Evolutionary conservation across 75 land plant genomes (phyloP).

Genomic region (Pinus albicaulis): DNA sequence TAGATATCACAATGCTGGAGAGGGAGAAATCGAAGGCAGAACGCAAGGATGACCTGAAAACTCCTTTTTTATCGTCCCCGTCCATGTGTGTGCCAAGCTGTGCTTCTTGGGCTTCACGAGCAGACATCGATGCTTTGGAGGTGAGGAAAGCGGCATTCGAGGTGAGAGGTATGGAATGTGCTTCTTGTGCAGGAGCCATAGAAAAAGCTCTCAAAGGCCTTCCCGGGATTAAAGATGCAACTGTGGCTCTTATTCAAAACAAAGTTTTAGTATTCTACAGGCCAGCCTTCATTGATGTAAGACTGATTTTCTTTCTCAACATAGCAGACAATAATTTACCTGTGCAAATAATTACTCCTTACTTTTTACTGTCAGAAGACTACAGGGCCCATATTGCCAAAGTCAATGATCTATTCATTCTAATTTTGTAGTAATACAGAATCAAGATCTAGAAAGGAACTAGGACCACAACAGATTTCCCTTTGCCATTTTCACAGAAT

Average conservation of each 20-base stretch:
- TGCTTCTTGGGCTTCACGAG: background rate
- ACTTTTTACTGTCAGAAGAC: background rate
- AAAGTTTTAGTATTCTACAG: constrained; percentile 61
- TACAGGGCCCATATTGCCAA: background rate
- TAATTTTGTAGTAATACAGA: background rate
- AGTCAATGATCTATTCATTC: background rate
- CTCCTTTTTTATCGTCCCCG: background rate
- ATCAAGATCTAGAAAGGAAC: background rate
- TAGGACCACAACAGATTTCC: background rate
- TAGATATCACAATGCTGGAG: constrained; percentile 5
- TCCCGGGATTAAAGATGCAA: constrained; percentile 64
- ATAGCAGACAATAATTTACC: background rate
- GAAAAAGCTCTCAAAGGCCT: constrained; percentile 64
- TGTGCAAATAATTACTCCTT: background rate
- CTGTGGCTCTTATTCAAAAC: constrained; percentile 80
- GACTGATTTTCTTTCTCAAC: constrained; percentile 5
- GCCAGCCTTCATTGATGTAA: constrained; percentile 65
- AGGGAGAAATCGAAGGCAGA: background rate
- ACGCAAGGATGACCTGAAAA: background rate
- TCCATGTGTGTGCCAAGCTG: too few species aligned
- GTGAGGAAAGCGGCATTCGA: constrained; percentile 36
- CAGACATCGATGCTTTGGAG: background rate
- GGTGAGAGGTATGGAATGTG: constrained; percentile 72
- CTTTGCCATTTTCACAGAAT: background rate
- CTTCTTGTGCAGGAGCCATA: constrained; percentile 82